phyloP scores from a whole-genome alignment of 768 basidiomycete species.

The Tulasnella sp. region DNA sequence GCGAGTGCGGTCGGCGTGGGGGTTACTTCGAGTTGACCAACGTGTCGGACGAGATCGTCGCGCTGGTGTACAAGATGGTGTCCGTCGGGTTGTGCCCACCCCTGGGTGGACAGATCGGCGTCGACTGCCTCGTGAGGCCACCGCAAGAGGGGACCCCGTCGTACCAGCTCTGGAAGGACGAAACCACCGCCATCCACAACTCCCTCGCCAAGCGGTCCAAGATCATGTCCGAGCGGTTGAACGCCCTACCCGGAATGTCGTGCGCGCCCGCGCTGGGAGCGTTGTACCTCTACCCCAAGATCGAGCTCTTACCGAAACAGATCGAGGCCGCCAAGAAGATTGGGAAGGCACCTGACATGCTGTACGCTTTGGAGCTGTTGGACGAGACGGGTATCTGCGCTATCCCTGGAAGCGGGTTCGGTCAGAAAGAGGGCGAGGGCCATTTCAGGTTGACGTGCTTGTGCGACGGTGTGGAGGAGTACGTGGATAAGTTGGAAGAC shows the following conservation, averaged over 20 bases:
- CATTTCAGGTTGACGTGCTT: conserved; percentile 91
- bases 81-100: conserved; percentile 84
- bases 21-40: conserved; percentile 94
- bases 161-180: conserved; percentile 68
- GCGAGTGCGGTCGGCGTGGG: conserved; percentile 94
- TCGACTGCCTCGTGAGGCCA: conserved; percentile 89
- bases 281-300: conserved; percentile 83
- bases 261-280: conserved; percentile 88
- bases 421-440: conserved; percentile 79
- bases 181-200: conserved; percentile 69
- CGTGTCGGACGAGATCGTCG: conserved; percentile 61
- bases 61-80: conserved; percentile 94
- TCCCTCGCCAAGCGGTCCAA: conserved; percentile 59
- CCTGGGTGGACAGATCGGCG: conserved; percentile 81
- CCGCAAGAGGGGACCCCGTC: conserved; percentile 65
- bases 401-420: conserved; percentile 90
- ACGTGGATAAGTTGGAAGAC: conserved; percentile 68
- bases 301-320: conserved; percentile 62
- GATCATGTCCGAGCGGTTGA: conserved; percentile 69
- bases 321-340: conserved; percentile 55
- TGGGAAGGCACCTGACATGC: conserved; percentile 76
- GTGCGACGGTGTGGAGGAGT: conserved; percentile 90
- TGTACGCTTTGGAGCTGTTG: conserved; percentile 75
- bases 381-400: conserved; percentile 89
- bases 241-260: conserved; percentile 71